Evolutionary conservation across 768 basidiomycete species (phyloP), one percentile per base, ranked within the genome.

Genomic region (Auriscalpium microsporum): DNA sequence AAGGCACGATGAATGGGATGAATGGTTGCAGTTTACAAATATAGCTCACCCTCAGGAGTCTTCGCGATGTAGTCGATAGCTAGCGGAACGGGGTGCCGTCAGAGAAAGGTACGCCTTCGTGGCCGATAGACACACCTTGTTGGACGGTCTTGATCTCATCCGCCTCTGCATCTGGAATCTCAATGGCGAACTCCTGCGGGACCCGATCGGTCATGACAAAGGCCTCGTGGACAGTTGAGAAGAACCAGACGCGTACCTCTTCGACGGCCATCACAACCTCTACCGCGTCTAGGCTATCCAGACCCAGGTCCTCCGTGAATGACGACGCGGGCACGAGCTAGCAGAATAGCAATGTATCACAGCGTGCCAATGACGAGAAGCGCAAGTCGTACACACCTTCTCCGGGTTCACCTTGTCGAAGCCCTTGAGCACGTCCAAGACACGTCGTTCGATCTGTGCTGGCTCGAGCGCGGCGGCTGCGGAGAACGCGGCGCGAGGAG

Each of bases 261-360:
- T 99, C 96, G 62, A 99, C 87, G 42, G 95, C 93, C 94, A 99
- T 96, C 64, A 98, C 90, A 28, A 97, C 94, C 71, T 99, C 96
- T 17, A 99, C 94, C 17, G 94, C 82, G 70, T 99, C 96, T 68
- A 99, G 75, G 64, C 94, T 97, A 73, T 99, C 96, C 35, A 96
- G 79, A 34, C 90, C 92, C 51, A 96, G 79, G 76, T 96, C 91
- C 47, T 82, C 77, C 51, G 82, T 72, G 70, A 96, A 94, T 10
- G 81, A 77, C 10, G 90, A 75, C 36, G 77, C 65, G 10, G 80
- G 62, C 16, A 78, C 76, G 64, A 97, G 75, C 94, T 95, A 44
- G 44, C 34, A 56, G 28, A 16, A 34, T 34, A 36, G 36, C 17
- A 50, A 16, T 10, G 37, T 38, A 23, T 14, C 45, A 46, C 21